Evolutionary conservation across 2,329 filamentous ascomycete species (phyloP).

Genomic region (Colletotrichum euphorbiae): DNA sequence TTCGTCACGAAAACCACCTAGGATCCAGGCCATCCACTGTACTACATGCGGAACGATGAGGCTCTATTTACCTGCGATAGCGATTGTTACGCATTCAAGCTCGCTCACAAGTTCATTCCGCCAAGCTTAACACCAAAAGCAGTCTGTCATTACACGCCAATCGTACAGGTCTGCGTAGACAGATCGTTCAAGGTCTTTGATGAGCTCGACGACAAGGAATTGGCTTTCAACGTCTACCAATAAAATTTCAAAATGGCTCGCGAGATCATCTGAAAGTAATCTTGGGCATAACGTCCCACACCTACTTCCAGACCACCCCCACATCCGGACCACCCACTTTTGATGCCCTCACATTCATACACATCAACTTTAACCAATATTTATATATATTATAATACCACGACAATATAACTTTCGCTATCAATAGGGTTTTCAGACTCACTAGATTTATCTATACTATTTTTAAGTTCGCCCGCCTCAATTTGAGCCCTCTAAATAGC

Average conservation of each 20-base stretch:
- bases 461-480: no score
- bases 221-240: background rate
- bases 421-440: no score
- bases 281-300: no score
- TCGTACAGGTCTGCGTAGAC: background rate
- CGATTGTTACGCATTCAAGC: background rate
- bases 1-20: background rate
- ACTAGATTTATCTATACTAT: no score
- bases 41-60: background rate
- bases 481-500: no score
- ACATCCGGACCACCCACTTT: no score
- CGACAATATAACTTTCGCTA: no score
- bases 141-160: background rate
- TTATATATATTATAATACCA: no score
- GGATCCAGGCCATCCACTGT: background rate
- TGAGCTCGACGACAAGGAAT: background rate
- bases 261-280: background rate
- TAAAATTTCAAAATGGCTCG: background rate
- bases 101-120: background rate
- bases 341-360: no score
- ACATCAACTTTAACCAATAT: no score
- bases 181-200: background rate
- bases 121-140: background rate
- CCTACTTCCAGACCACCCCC: no score
- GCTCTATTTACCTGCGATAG: background rate